Evolutionary conservation across 2,329 filamentous ascomycete genomes (phyloP), one percentile per base, ranked within the genome.

Genomic region (Fusarium nanum): DNA sequence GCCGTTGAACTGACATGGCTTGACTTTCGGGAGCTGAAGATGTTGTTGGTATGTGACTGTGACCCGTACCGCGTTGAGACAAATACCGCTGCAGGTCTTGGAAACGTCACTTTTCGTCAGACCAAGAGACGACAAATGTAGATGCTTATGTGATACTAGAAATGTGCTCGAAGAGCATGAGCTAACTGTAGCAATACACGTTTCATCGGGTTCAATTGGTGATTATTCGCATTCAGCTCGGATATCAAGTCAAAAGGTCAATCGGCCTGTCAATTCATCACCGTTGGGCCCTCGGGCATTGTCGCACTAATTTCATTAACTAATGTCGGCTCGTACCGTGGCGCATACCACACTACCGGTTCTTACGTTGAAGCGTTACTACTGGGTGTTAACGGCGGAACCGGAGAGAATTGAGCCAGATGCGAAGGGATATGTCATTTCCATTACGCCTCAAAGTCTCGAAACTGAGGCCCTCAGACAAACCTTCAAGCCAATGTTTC

Each of bases 91-190:
- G 13, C n/a, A n/a, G 11, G 34, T 37, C 34, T 37, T 1, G 8
- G 6, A 45, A 45, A 28, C 49, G 23, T 53, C 34, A 53, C 6
- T 7, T 4, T 37, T 37, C 10, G 6, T 37, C 34, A n/a, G 18
- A 2, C 4, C 3, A n/a, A n/a, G 16, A 37, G 6, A 37, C 16
- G 11, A 2, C 32, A 11, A 11, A 1, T 37, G 3, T 1, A 37
- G 32, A 2, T 0, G 16, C 1, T 0, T 4, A 10, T 34, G 3
- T 18, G 14, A 5, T 34, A 18, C 4, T 2, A 2, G 0, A 28
- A 6, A 7, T 13, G 1, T 28, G 28, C 12, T 13, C 27, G 7
- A 7, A 2, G 27, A 28, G 6, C 27, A 7, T 13, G 6, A 12
- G 27, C 27, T 28, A 12, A 4, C 11, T 12, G 10, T 27, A 27